Conservation (phyloP, 805 yeast species). For the Starmerella asiatica region DNA sequence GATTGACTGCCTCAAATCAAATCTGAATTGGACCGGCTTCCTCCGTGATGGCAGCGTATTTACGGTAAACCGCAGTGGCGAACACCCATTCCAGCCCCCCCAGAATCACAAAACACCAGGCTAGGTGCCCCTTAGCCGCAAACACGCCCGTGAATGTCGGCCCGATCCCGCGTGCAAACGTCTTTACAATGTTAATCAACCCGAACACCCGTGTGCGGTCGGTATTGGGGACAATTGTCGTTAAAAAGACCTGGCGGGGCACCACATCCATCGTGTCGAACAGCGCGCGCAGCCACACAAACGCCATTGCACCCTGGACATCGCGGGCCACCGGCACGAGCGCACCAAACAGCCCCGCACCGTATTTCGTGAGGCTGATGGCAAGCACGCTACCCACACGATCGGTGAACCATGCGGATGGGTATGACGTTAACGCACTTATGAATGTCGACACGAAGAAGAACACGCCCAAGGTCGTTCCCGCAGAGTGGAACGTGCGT, state of each 20-base stretch:
- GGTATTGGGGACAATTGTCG: conserved; percentile 46
- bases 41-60: conserved; percentile 6
- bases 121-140: conserved; percentile 33
- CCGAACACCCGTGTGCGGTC: conserved; percentile 74
- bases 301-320: conserved; percentile 35
- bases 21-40: conserved; percentile 8
- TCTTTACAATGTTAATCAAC: conserved; percentile 71
- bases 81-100: conserved; percentile 27
- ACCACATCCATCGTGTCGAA: conserved; percentile 81
- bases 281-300: conserved; percentile 44
- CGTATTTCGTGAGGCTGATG: conserved; percentile 59
- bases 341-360: conserved; percentile 55
- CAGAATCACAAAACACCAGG: conserved; percentile 25
- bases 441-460: conserved; percentile 24
- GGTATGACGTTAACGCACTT: conserved; percentile 42
- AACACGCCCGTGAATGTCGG: conserved; percentile 67
- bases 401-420: conserved; percentile 59
- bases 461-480: conserved; percentile 46
- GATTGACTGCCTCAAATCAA: too few species aligned
- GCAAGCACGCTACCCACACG: conserved; percentile 67
- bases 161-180: conserved; percentile 70
- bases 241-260: conserved; percentile 70
- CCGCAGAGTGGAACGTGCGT: conserved; percentile 38
- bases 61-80: conserved; percentile 12
- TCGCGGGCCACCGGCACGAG: conserved; percentile 37